These are phyloP conservation scores for Corrigiola litoralis DNA, from an alignment of 179 eudicot genomes.

Conservation along the genomic window DNA sequence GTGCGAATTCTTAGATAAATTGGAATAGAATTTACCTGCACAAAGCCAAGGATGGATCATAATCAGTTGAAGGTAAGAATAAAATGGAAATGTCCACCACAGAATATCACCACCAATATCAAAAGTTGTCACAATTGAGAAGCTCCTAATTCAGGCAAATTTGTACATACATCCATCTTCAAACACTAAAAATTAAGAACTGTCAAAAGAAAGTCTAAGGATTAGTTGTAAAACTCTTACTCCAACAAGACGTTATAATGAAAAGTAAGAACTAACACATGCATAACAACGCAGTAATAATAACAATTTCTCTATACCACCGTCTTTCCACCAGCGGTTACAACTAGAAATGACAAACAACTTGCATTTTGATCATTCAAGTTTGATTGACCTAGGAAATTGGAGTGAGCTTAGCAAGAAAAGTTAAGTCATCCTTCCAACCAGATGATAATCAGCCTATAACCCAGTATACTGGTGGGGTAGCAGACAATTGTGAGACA, in stretches of 20 bases:
- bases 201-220: too few species aligned
- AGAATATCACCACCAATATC: neutral
- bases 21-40: constrained; percentile 28
- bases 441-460: neutral
- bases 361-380: neutral
- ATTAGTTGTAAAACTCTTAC: too few species aligned
- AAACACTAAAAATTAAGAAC: too few species aligned
- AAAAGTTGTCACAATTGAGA: neutral
- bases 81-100: neutral
- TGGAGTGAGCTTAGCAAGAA: neutral
- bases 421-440: neutral
- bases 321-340: neutral
- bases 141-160: too few species aligned
- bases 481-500: neutral
- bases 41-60: neutral
- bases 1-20: neutral
- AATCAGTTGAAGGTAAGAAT: neutral
- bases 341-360: neutral
- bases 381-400: neutral
- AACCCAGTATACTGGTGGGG: neutral
- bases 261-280: too few species aligned
- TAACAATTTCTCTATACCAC: too few species aligned
- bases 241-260: too few species aligned
- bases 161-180: too few species aligned
- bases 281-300: too few species aligned